Percentiles rank a stretch among this genome's conserved stretches.
These are phyloP conservation scores for Pseudonitzschia multiseries DNA, from an alignment of 108 stramenopile genomes.

Conservation along the genomic window DNA sequence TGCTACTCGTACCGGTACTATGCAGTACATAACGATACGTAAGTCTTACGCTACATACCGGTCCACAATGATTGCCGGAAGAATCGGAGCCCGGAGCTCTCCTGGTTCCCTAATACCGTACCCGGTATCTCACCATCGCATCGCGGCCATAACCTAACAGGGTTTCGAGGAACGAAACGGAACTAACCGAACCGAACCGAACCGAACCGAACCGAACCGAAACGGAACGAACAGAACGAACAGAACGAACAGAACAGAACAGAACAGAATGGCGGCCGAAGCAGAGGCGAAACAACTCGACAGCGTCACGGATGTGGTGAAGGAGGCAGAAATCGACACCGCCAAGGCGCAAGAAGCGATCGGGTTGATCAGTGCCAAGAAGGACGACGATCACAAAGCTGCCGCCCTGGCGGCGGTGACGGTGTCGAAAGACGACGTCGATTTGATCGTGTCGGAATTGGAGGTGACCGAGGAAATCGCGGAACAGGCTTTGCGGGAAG, in stretches of 20 bases:
- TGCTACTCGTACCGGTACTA: no score
- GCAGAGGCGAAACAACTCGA: conserved; percentile 84
- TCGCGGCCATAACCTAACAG: no score
- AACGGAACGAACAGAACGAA: no score
- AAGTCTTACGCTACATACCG: no score
- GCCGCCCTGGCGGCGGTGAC: conserved; percentile 34
- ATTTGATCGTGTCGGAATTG: conserved; percentile 60
- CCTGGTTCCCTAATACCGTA: no score
- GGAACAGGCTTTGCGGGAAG: conserved; percentile 50
- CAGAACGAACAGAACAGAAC: not conserved
- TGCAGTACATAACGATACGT: no score
- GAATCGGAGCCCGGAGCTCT: no score
- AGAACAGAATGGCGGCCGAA: conserved; percentile 31
- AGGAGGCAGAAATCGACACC: conserved; percentile 71
- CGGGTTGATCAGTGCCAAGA: conserved; percentile 42
- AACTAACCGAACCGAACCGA: no score
- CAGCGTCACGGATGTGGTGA: conserved; percentile 73
- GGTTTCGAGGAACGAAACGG: no score
- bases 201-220: no score
- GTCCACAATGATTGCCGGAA: no score
- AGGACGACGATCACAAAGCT: conserved; percentile 30
- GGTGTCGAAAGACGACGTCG: conserved; percentile 72
- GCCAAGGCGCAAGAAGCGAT: conserved; percentile 72
- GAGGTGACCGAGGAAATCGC: conserved; percentile 76
- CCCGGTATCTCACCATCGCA: no score